These are phyloP conservation scores for Hordeum pubiflorum DNA, from an alignment of 202 grass and related monocot genomes.

Conservation along the genomic window DNA sequence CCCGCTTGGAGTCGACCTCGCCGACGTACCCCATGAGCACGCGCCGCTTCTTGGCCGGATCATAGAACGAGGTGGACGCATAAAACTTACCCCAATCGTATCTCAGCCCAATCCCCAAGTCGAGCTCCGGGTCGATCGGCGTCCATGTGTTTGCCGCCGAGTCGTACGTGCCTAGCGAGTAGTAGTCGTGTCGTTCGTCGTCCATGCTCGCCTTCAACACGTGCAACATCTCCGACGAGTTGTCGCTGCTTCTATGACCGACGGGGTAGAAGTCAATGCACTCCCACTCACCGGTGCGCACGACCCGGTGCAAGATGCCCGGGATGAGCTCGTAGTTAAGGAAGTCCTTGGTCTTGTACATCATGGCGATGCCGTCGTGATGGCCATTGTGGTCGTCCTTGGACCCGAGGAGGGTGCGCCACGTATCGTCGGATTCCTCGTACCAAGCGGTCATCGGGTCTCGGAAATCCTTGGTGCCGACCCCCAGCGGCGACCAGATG, in stretches of 20 bases:
- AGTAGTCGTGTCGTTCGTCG: not conserved
- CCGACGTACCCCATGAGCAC: not conserved
- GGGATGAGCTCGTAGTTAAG: not conserved
- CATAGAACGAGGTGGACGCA: not conserved
- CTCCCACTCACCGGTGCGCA: not conserved
- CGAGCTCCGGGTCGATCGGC: not conserved
- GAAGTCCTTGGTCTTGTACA: not conserved
- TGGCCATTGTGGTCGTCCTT: not conserved
- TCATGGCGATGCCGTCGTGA: not conserved
- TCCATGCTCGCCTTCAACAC: slow-evolving; percentile 12
- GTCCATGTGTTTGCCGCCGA: not conserved
- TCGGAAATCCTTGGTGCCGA: not conserved
- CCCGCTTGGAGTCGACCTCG: not conserved
- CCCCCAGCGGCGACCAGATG: not conserved
- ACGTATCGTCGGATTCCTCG: not conserved
- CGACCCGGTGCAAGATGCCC: not conserved
- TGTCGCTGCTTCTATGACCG: not conserved
- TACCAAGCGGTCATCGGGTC: not conserved
- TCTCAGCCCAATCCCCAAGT: not conserved
- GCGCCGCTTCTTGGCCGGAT: not conserved
- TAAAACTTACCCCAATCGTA: not conserved
- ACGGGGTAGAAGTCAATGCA: slow-evolving; percentile 7
- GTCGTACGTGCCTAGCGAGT: not conserved
- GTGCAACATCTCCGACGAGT: not conserved
- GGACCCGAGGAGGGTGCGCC: not conserved